Base-by-base conservation (phyloP, 495 filamentous ascomycete species). In the Friedmanniomyces simplex region DNA sequence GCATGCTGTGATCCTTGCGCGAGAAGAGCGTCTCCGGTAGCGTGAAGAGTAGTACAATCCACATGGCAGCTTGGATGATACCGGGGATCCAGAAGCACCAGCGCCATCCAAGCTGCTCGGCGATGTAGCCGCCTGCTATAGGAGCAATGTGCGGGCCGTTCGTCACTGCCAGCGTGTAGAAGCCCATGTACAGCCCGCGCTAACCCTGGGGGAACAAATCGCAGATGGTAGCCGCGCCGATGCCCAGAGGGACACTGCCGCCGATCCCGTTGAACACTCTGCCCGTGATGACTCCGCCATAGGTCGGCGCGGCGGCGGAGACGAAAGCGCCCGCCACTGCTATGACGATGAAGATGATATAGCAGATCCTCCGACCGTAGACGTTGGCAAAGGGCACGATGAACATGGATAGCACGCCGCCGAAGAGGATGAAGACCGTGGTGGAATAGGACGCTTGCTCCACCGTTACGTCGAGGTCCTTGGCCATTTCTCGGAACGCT, bases 331-430 rank as follows among this genome's bases (percentile, higher is more conserved):
- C 20, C 13, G 26, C 67, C 16, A 71, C 66, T 16, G 69, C 65
- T 26, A 77, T 46, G 8, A 67, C 62, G 6, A 64, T 68, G 12
- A 65, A 59, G 22, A 72, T 51, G 25, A 74, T 54, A 54, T 65
- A 71, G 11, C 72, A 59, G 3, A 66, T 64, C 22, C 73, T 60
- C 25, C 72, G 65, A 24, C 73, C 73, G 57, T 71, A 69, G 11
- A 60, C 50, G 46, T 70, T 68, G 22, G 64, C 47, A 0, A 74
- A 43, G 1, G 72, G 67, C 2, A 61, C 55, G 59, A 61, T 64
- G 26, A 72, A 43, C 12, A 73, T 48, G 2, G 69, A 67, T 47
- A 67, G 71, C 10, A 68, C 45, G 24, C 63, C 65, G 1, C 59
- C 59, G 57, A 65, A 58, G 20, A 54, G 28, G 28, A 67, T 67